These are phyloP conservation scores for Candolleomyces eurysporus DNA, from an alignment of 768 basidiomycete species.

Conservation along the genomic window DNA sequence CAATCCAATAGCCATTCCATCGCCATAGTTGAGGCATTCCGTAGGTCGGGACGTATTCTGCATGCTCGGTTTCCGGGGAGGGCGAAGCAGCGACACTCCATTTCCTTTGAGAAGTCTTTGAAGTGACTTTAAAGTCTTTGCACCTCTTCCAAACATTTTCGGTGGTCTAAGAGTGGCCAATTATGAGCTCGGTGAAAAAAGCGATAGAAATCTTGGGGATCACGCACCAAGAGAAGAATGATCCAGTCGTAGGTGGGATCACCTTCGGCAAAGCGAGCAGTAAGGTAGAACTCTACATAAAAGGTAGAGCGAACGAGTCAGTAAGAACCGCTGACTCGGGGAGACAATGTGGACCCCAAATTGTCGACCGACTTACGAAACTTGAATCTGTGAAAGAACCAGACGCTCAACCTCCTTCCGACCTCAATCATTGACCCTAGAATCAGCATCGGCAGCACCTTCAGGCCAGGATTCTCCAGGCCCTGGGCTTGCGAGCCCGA, in stretches of 20 bases:
- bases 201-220: too few relatives aligned
- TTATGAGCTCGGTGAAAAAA: neutral
- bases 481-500: too few relatives aligned
- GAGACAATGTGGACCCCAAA: too few relatives aligned
- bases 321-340: too few relatives aligned
- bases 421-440: slow-evolving; percentile 36
- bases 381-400: slow-evolving; percentile 32
- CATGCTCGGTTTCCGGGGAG: slow-evolving; percentile 27
- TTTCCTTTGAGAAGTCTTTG: slow-evolving; percentile 38
- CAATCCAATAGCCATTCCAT: slow-evolving; percentile 44
- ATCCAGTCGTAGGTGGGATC: slow-evolving; percentile 46
- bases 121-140: slow-evolving; percentile 39
- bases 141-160: slow-evolving; percentile 41
- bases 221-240: slow-evolving; percentile 35
- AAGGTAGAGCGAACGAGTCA: too few relatives aligned
- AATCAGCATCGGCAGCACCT: slow-evolving; percentile 27
- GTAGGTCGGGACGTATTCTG: slow-evolving; percentile 43
- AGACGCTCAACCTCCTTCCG: slow-evolving; percentile 36
- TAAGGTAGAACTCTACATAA: slow-evolving; percentile 34
- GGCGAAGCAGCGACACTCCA: too few relatives aligned
- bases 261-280: slow-evolving; percentile 35
- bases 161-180: slow-evolving; percentile 28
- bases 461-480: too few relatives aligned
- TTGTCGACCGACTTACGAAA: slow-evolving; percentile 37
- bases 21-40: slow-evolving; percentile 39